These are phyloP conservation scores for Clonostachys chloroleuca DNA, from an alignment of 2,329 filamentous ascomycete species.

Conservation along the genomic window DNA sequence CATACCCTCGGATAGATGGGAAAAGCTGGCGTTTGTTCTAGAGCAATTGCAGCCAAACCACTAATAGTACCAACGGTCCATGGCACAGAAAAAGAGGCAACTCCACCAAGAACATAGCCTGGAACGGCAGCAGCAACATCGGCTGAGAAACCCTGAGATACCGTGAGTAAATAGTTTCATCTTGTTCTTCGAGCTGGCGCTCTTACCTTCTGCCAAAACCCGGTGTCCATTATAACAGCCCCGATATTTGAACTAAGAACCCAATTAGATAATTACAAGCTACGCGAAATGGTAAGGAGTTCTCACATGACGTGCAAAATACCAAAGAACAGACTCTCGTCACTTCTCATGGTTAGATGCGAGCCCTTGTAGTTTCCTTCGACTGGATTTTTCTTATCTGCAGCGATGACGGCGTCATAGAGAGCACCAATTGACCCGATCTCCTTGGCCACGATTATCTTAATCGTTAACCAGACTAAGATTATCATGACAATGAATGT, in stretches of 20 bases:
- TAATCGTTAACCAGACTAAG: constrained; percentile 75
- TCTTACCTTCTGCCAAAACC: constrained; percentile 72
- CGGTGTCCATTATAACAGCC: constrained; percentile 48
- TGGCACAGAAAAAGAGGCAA: constrained; percentile 84
- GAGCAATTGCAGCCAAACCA: neutral
- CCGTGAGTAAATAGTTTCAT: no score
- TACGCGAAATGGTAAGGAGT: no score
- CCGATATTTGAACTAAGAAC: constrained; percentile 58
- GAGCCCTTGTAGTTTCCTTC: constrained; percentile 63
- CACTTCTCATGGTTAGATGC: constrained; percentile 70
- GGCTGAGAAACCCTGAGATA: constrained; percentile 72
- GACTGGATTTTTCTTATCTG: constrained; percentile 1
- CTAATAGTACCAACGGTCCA: constrained; percentile 36
- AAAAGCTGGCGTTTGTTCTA: neutral
- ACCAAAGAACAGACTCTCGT: constrained; percentile 77
- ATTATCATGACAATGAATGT: constrained; percentile 75
- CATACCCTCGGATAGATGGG: constrained; percentile 2
- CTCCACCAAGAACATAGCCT: constrained; percentile 76
- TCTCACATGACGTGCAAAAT: constrained; percentile 67
- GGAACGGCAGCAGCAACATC: constrained; percentile 76
- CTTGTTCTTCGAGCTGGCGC: no score
- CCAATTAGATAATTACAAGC: no score
- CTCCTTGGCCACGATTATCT: constrained; percentile 67
- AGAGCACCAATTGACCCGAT: constrained; percentile 70
- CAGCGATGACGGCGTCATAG: constrained; percentile 57